Conservation (phyloP, 805 yeast genomes). For the Candida ulmi region DNA sequence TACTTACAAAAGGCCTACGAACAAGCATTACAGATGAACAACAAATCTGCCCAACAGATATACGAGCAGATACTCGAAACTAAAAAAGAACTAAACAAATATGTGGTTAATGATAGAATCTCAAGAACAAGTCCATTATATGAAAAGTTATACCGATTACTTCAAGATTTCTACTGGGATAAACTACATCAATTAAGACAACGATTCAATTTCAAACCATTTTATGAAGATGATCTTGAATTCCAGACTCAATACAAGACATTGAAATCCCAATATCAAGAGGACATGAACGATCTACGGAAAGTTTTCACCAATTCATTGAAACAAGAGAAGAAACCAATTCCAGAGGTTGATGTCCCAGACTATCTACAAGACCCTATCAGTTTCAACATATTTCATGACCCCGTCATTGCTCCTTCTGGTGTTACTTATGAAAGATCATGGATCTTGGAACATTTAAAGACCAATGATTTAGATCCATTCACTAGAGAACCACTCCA, state of each 20-base stretch:
- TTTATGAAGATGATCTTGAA: conserved; percentile 13
- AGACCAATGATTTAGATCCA: conserved; percentile 33
- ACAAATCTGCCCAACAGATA: conserved; percentile 22
- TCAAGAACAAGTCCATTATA: conserved; percentile 4
- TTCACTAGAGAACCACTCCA: conserved; percentile 31
- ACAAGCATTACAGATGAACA: conserved; percentile 17
- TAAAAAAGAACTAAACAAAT: conserved; percentile 1
- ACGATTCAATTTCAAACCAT: conserved; percentile 6
- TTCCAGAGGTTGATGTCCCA: conserved; percentile 25
- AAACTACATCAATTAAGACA: neutral
- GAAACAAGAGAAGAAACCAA: neutral
- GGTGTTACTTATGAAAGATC: conserved; percentile 38
- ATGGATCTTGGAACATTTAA: conserved; percentile 31
- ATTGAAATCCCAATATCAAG: conserved; percentile 10
- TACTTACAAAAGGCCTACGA: conserved; percentile 23
- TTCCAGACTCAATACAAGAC: conserved; percentile 2
- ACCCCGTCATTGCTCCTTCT: conserved; percentile 40
- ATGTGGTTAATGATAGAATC: conserved; percentile 2
- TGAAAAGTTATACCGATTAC: neutral
- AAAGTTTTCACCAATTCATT: neutral
- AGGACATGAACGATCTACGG: conserved; percentile 13
- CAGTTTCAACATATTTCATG: conserved; percentile 33
- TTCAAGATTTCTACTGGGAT: conserved; percentile 1
- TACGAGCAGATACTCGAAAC: conserved; percentile 19
- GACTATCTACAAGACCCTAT: conserved; percentile 19